These are phyloP conservation scores for Ceriops decandra DNA, from an alignment of 345 rosid species.

Conservation along the genomic window DNA sequence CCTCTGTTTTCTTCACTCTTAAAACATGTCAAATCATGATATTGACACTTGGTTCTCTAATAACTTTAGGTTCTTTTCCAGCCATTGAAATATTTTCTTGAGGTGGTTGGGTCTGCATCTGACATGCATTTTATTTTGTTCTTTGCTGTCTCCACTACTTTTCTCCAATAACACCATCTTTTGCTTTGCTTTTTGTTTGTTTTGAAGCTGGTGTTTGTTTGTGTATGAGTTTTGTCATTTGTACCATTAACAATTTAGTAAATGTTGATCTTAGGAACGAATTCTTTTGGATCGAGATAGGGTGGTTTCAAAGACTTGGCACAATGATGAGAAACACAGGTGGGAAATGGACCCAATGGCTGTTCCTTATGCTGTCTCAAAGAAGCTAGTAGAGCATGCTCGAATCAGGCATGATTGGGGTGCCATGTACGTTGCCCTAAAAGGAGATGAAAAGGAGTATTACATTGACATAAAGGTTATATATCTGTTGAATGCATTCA, in stretches of 20 bases:
- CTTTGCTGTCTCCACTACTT: neutral
- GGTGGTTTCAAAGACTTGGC: conserved; percentile 85
- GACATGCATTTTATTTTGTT: neutral
- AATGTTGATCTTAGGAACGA: conserved; percentile 52
- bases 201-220: neutral
- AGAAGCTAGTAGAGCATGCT: conserved; percentile 67
- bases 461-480: conserved; percentile 72
- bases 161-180: neutral
- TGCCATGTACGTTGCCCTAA: conserved; percentile 69
- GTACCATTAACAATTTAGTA: conserved; percentile 16
- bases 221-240: neutral
- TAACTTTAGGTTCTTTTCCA: neutral
- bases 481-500: conserved; percentile 14
- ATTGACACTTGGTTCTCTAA: neutral
- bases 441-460: conserved; percentile 81
- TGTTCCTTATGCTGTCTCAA: conserved; percentile 82
- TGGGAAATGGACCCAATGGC: conserved; percentile 93
- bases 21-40: neutral
- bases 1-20: neutral
- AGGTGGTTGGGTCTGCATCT: neutral
- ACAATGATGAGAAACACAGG: conserved; percentile 64
- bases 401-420: conserved; percentile 95
- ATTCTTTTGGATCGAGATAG: conserved; percentile 87
- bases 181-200: neutral
- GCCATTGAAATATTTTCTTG: neutral